phyloP scores from a whole-genome alignment of 495 filamentous ascomycete genomes.

The Penicillium coprophilum region DNA sequence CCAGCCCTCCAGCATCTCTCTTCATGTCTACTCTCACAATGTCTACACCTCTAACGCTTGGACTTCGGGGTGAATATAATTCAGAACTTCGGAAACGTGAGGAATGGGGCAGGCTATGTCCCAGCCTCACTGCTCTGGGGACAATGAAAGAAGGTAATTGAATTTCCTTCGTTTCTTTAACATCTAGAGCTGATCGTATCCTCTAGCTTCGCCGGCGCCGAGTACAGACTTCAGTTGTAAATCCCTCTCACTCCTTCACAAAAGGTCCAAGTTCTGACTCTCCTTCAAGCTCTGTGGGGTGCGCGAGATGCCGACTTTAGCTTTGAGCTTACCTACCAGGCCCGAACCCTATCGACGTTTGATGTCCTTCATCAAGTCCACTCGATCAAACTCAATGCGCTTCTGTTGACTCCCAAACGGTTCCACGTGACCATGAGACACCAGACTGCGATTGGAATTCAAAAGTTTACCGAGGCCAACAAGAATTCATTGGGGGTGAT shows the following conservation, averaged over 20 bases:
- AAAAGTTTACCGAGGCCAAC: not conserved
- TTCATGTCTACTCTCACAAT: not conserved
- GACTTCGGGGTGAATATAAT: conserved; percentile 10
- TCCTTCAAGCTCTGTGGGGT: not conserved
- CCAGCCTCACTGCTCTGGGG: not conserved
- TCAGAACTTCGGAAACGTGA: conserved; percentile 2
- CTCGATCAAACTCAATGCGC: not conserved
- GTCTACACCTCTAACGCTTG: not conserved
- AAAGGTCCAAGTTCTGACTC: not conserved
- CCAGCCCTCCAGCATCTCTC: not conserved
- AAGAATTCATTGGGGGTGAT: not conserved
- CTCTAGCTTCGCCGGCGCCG: not conserved
- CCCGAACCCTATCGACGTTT: not conserved
- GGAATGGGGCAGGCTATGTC: not conserved
- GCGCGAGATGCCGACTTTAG: not conserved
- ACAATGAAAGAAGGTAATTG: not conserved
- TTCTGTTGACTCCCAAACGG: not conserved
- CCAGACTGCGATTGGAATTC: not conserved
- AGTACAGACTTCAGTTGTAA: not conserved
- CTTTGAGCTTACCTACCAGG: not conserved
- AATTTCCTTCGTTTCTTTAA: not conserved
- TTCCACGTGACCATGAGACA: not conserved
- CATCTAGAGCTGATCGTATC: not conserved
- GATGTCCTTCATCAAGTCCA: not conserved
- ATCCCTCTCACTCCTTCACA: not conserved